Percentiles rank a stretch among this genome's conserved stretches.
These are phyloP conservation scores for Ramaria rubella DNA, from an alignment of 768 basidiomycete species.

Conservation along the genomic window DNA sequence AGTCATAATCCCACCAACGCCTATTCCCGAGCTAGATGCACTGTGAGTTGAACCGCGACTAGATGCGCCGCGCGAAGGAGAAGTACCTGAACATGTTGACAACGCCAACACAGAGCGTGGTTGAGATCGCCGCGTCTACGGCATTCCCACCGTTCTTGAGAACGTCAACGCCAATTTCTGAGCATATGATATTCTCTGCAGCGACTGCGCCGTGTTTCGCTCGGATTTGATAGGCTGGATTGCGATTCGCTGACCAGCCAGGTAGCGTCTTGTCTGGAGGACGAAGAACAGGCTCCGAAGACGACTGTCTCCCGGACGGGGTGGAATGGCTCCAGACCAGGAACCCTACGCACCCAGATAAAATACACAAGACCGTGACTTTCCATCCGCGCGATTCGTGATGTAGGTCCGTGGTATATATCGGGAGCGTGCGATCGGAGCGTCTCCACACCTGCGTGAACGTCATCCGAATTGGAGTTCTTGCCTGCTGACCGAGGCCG, in stretches of 20 bases:
- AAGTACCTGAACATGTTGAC: constrained; percentile 86
- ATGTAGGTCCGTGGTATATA: background rate
- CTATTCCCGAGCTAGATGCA: constrained; percentile 60
- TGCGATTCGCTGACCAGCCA: constrained; percentile 25
- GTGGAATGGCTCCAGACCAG: background rate
- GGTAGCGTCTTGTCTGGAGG: constrained; percentile 4
- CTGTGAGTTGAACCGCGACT: constrained; percentile 1
- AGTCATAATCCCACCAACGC: constrained; percentile 85
- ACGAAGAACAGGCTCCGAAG: background rate
- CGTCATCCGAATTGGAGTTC: too few relatives aligned
- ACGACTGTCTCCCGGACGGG: background rate
- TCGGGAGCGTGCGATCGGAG: background rate
- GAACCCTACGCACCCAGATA: background rate
- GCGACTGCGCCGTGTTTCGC: constrained; percentile 84
- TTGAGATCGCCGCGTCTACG: constrained; percentile 77
- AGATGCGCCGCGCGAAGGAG: constrained; percentile 11
- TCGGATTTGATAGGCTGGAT: constrained; percentile 50
- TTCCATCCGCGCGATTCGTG: background rate
- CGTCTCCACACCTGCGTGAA: too few relatives aligned
- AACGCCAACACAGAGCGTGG: constrained; percentile 73
- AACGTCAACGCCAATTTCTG: constrained; percentile 71
- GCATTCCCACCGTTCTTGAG: constrained; percentile 85
- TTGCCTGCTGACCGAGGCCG: background rate
- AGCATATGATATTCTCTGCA: constrained; percentile 80
- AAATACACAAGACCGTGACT: background rate